Evolutionary conservation across 768 basidiomycete species (phyloP).

Genomic region (Rubroboletus satanas): DNA sequence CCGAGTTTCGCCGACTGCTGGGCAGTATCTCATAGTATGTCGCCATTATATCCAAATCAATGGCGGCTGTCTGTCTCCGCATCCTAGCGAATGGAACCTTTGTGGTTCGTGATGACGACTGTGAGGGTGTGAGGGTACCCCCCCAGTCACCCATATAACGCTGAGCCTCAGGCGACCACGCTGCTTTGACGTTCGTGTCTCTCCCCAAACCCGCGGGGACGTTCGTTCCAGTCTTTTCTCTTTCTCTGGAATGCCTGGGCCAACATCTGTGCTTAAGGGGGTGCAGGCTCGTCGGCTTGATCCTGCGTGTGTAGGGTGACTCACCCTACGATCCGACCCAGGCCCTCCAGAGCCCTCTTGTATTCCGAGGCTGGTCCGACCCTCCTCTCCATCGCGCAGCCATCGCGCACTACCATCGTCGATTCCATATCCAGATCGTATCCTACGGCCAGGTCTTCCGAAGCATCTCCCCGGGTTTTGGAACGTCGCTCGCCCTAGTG

Average conservation of each 20-base stretch:
- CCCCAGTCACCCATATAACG: background rate
- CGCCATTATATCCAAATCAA: no score
- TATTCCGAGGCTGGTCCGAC: background rate
- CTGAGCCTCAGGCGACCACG: no score
- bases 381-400: background rate
- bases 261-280: background rate
- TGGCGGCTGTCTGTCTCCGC: no score
- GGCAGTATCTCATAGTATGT: no score
- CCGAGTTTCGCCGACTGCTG: no score
- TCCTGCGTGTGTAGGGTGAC: background rate
- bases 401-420: background rate
- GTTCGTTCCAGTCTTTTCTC: background rate
- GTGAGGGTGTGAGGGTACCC: constrained; percentile 22
- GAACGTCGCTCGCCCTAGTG: background rate
- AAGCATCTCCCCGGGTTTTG: background rate
- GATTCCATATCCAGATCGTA: background rate
- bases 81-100: no score
- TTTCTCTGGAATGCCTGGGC: background rate
- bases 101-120: constrained; percentile 1
- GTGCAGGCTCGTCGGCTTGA: background rate
- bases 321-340: background rate
- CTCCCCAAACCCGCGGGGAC: no score
- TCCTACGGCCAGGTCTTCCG: background rate
- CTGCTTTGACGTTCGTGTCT: background rate
- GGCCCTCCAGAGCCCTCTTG: background rate